Base-by-base conservation (phyloP, 306 rosid genomes). In the Castanea sativa region DNA sequence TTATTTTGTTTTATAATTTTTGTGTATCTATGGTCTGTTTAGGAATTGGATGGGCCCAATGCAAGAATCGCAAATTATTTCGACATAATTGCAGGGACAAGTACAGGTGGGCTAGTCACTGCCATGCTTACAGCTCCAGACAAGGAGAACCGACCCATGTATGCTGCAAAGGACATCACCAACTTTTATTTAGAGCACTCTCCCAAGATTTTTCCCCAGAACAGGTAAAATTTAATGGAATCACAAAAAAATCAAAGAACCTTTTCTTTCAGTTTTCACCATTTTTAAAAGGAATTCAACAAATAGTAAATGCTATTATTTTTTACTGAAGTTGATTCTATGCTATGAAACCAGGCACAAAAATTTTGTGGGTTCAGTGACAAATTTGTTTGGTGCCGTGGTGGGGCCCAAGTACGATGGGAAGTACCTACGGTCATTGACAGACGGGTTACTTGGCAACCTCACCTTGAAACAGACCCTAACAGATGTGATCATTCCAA, bases 41-140 rank as follows among this genome's bases (percentile, higher is more conserved):
- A 86, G 84, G 85, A 67, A 14, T 67, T 83, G 75, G 90, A 86
- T 49, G 90, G 87, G 6, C 29, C 35, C 2, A 33, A 35, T 25
- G 82, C 79, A 35, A 83, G 90, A 75, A n/a, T 86, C 5, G 81
- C 85, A 12, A 83, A 86, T 45, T 86, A 86, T 55, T 86, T 86
- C 29, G 83, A 86, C 63, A 45, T 78, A 35, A 68, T 83, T 4
- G 85, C 87, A 3, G 90, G 87, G 78, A 83, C 87, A 49, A 86
- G 90, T 74, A 83, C 90, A 1, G 87, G 90, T 1, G 90, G 87
- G 0, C n/a, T 83, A 56, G 82, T 86, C 45, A 78, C 90, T 38
- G 58, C 90, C 74, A 86, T 86, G 87, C 86, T 86, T 8, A 69
- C 90, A 30, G 86, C 90, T 30, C 90, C 87, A 4, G 68, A 83